Evolutionary conservation across 352 stramenopile genomes (phyloP).

Genomic region (Pythium guiyangense): DNA sequence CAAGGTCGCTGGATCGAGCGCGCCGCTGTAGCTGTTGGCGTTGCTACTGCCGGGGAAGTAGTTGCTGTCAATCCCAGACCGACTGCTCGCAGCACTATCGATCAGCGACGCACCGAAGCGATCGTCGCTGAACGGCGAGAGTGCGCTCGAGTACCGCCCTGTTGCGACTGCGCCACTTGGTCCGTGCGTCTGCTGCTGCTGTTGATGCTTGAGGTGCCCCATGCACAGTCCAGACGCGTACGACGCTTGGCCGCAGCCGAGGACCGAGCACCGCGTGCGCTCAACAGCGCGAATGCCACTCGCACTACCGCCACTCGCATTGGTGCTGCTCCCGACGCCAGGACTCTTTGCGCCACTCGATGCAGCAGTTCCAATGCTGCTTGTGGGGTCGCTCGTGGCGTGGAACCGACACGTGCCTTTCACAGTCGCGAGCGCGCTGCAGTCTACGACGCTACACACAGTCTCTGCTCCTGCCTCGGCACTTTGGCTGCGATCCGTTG

Average conservation of each 20-base stretch:
- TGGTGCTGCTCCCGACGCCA: background rate
- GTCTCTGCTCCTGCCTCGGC: background rate
- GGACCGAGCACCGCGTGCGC: constrained; percentile 21
- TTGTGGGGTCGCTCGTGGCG: constrained; percentile 1
- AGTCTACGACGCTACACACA: constrained; percentile 20
- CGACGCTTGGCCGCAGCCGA: constrained; percentile 35
- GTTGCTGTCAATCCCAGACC: constrained; percentile 2
- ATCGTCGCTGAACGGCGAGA: constrained; percentile 9
- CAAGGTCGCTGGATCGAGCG: too few species aligned
- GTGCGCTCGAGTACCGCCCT: constrained; percentile 4
- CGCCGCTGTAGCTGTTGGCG: too few species aligned
- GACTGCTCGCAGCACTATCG: background rate
- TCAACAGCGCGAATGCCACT: constrained; percentile 27
- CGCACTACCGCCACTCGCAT: constrained; percentile 1
- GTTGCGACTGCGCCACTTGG: background rate
- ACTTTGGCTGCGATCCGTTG: background rate
- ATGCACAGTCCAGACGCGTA: constrained; percentile 48
- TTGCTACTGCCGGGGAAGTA: constrained; percentile 2
- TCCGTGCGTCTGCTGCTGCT: constrained; percentile 19
- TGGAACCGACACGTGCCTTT: constrained; percentile 32
- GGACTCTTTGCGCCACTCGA: background rate
- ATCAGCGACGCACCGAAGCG: constrained; percentile 4
- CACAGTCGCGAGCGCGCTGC: constrained; percentile 12
- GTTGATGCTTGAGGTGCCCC: constrained; percentile 28
- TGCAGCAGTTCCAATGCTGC: background rate